Percentiles rank a stretch among this genome's conserved stretches.
These are phyloP conservation scores for Candida corydali DNA, from an alignment of 805 yeast genomes.

Conservation along the genomic window DNA sequence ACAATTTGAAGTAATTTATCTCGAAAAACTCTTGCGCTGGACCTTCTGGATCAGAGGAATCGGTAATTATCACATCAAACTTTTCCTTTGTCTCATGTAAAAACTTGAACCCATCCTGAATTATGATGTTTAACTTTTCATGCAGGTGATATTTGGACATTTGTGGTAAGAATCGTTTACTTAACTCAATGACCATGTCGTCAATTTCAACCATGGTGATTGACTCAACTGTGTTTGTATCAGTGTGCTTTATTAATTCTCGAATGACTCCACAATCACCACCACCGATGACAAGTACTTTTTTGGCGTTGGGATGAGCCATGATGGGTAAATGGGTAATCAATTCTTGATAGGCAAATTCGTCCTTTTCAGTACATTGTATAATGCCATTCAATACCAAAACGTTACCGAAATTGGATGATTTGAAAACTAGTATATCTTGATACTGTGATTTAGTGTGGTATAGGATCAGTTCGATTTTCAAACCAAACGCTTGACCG, in stretches of 20 bases:
- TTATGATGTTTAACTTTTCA: constrained; percentile 59
- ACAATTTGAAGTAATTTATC: constrained; percentile 65
- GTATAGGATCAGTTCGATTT: constrained; percentile 61
- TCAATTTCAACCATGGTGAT: constrained; percentile 89
- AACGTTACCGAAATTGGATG: constrained; percentile 78
- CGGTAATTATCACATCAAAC: constrained; percentile 84
- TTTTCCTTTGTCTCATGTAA: constrained; percentile 44
- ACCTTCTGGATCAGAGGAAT: constrained; percentile 92
- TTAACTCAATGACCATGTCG: constrained; percentile 68
- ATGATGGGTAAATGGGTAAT: constrained; percentile 79
- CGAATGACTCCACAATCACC: constrained; percentile 95
- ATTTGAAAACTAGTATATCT: constrained; percentile 76
- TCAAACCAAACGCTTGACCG: constrained; percentile 77
- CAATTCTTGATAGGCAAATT: constrained; percentile 91
- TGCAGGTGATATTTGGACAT: constrained; percentile 68
- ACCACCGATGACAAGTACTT: constrained; percentile 86
- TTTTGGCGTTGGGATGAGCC: constrained; percentile 70
- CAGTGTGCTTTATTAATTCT: constrained; percentile 73
- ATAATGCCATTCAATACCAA: constrained; percentile 85
- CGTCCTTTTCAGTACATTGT: constrained; percentile 90
- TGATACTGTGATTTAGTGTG: constrained; percentile 69
- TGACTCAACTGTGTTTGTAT: constrained; percentile 44
- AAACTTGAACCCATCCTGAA: constrained; percentile 82
- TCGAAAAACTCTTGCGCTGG: constrained; percentile 92
- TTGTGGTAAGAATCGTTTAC: constrained; percentile 67